A percentile compares a stretch with the other conserved stretches of the same genome.
Evolutionary conservation across 495 filamentous ascomycete species (phyloP).

Genomic region (Penicillium flavigenum): DNA sequence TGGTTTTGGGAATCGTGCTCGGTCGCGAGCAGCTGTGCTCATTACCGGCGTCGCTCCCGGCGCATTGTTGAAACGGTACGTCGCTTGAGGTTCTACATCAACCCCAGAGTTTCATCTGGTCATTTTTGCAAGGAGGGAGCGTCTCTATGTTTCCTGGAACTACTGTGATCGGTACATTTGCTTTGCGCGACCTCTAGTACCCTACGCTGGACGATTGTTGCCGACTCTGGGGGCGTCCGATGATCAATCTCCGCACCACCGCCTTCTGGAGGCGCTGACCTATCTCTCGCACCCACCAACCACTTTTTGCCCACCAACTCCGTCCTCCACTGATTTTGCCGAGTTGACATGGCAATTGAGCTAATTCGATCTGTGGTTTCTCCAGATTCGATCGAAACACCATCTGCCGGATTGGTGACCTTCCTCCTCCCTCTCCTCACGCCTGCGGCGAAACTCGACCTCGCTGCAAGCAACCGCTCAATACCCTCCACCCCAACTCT

Average conservation of each 20-base stretch:
- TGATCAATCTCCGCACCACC: slow-evolving; percentile 51
- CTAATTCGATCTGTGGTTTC: slow-evolving; percentile 23
- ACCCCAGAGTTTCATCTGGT: slow-evolving; percentile 8
- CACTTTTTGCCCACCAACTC: slow-evolving; percentile 18
- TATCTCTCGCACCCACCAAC: slow-evolving; percentile 27
- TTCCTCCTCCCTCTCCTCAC: slow-evolving; percentile 25
- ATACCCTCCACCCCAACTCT: slow-evolving; percentile 4
- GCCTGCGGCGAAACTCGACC: slow-evolving; percentile 18
- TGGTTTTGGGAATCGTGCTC: slow-evolving; percentile 36
- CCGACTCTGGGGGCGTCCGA: slow-evolving; percentile 38
- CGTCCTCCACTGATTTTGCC: slow-evolving; percentile 3
- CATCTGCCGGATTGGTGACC: slow-evolving; percentile 22
- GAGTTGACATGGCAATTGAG: slow-evolving; percentile 29
- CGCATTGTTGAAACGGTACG: slow-evolving; percentile 50
- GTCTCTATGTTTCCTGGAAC: not conserved
- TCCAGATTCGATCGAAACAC: slow-evolving; percentile 19
- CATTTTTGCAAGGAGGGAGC: not conserved
- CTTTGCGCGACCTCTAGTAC: slow-evolving; percentile 28
- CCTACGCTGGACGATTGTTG: slow-evolving; percentile 23
- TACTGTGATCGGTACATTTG: slow-evolving; percentile 7
- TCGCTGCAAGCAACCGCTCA: slow-evolving; percentile 17
- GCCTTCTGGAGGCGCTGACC: slow-evolving; percentile 41
- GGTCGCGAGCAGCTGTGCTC: slow-evolving; percentile 42
- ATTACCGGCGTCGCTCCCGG: slow-evolving; percentile 36
- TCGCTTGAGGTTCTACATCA: slow-evolving; percentile 29